Conservation (phyloP, 352 stramenopile genomes). For the Pilasporangium apinafurcum region DNA sequence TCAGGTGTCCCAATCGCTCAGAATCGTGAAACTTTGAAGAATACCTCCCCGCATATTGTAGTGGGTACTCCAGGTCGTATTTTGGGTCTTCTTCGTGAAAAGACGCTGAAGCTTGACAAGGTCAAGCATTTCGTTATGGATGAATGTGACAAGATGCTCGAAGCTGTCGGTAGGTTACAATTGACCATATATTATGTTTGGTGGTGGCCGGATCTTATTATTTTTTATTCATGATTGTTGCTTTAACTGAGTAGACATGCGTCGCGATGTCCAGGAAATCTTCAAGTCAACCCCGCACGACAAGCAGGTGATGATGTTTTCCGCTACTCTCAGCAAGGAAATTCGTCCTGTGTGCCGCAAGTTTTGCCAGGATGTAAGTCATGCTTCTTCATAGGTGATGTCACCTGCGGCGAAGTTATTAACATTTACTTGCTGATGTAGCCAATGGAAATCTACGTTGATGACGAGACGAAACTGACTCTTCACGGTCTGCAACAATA, state of each 20-base stretch:
- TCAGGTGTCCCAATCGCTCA: slow-evolving; percentile 90
- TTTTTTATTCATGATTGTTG: not conserved
- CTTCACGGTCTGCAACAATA: slow-evolving; percentile 99
- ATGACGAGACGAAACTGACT: slow-evolving; percentile 99
- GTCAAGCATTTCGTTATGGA: slow-evolving; percentile 99
- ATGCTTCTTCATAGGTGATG: not conserved
- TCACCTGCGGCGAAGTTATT: not conserved
- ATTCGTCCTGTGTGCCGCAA: slow-evolving; percentile 99
- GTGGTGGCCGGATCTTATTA: not conserved
- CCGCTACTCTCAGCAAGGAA: slow-evolving; percentile 98
- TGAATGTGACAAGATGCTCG: slow-evolving; percentile 99
- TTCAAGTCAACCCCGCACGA: slow-evolving; percentile 98
- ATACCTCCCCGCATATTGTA: slow-evolving; percentile 94
- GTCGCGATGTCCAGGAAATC: slow-evolving; percentile 98
- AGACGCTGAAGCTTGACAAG: slow-evolving; percentile 97
- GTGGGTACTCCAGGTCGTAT: slow-evolving; percentile 98
- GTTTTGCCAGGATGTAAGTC: slow-evolving; percentile 97
- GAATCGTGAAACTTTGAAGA: slow-evolving; percentile 97
- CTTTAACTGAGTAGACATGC: slow-evolving; percentile 91
- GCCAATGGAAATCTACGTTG: slow-evolving; percentile 99
- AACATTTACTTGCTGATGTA: slow-evolving; percentile 16
- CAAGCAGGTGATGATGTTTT: slow-evolving; percentile 99
- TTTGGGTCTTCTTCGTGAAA: slow-evolving; percentile 87
- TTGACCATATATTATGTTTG: not conserved
- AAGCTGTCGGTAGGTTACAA: slow-evolving; percentile 85